These are phyloP conservation scores for Linnemannia zychae DNA, from an alignment of 192 early-diverging fungal genomes.

Conservation along the genomic window DNA sequence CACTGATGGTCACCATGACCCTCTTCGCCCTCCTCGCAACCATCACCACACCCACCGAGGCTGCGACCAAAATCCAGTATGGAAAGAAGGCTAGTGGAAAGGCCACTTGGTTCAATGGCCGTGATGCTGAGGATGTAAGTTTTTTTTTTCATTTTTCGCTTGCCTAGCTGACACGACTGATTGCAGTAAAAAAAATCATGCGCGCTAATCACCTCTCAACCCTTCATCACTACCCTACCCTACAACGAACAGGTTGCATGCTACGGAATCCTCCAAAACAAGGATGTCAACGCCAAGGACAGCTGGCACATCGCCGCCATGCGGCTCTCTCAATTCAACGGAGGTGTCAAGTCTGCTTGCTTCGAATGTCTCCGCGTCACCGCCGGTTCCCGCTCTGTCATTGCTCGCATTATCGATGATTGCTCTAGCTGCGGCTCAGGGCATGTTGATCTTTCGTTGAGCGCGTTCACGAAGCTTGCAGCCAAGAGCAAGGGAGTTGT, in stretches of 20 bases:
- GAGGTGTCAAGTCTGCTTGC: slow-evolving; percentile 15
- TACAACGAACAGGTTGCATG: slow-evolving; percentile 20
- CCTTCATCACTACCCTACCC: background rate
- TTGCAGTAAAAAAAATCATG: no score
- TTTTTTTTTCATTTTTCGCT: background rate
- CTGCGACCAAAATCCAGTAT: slow-evolving; percentile 2
- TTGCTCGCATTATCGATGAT: slow-evolving; percentile 47
- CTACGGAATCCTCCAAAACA: slow-evolving; percentile 39
- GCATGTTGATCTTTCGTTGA: slow-evolving; percentile 36
- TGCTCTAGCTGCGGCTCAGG: slow-evolving; percentile 25
- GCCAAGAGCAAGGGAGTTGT: slow-evolving; percentile 21
- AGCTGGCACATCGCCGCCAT: slow-evolving; percentile 48
- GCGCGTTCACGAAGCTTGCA: slow-evolving; percentile 21
- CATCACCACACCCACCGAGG: slow-evolving; percentile 19
- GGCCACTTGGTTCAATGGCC: slow-evolving; percentile 45
- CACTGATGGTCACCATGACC: slow-evolving; percentile 3
- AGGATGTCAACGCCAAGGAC: slow-evolving; percentile 30
- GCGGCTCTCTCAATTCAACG: background rate
- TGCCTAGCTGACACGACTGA: no score
- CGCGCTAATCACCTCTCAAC: background rate
- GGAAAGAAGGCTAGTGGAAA: slow-evolving; percentile 25
- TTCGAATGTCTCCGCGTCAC: slow-evolving; percentile 47
- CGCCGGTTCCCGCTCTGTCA: slow-evolving; percentile 17
- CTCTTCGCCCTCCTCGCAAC: slow-evolving; percentile 15
- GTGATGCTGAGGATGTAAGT: slow-evolving; percentile 36